Percentiles rank a stretch among this genome's conserved stretches.
Evolutionary conservation across 176 grass and related monocot species (phyloP).

Genomic region (Saccharum spontaneum): DNA sequence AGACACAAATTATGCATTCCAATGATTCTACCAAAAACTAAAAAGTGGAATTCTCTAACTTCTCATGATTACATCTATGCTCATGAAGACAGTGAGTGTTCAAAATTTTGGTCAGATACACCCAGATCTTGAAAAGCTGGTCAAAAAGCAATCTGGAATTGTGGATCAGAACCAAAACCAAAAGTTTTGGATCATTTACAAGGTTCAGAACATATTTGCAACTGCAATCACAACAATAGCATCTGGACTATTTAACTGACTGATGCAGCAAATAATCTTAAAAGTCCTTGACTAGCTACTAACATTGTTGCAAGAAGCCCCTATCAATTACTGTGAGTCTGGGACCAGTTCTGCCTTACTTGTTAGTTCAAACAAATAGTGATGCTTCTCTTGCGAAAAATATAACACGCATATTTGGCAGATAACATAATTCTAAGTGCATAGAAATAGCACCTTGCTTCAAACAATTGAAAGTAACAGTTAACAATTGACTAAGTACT

Average conservation of each 20-base stretch:
- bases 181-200: background rate
- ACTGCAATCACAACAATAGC: background rate
- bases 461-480: background rate
- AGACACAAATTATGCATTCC: background rate
- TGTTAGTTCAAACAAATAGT: background rate
- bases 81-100: background rate
- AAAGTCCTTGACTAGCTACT: background rate
- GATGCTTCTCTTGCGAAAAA: background rate
- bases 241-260: background rate
- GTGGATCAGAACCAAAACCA: background rate
- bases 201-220: background rate
- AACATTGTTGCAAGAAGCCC: background rate
- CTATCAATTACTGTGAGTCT: background rate
- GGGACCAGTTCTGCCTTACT: background rate
- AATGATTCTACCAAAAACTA: background rate
- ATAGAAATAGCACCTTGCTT: background rate
- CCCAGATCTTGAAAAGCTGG: background rate
- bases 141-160: background rate
- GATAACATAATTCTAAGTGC: background rate
- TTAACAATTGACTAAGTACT: background rate
- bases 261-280: background rate
- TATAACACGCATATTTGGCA: background rate
- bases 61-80: background rate
- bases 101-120: background rate
- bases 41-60: background rate